phyloP scores from a whole-genome alignment of 2,329 filamentous ascomycete species.

The Ilyonectria sp. region DNA sequence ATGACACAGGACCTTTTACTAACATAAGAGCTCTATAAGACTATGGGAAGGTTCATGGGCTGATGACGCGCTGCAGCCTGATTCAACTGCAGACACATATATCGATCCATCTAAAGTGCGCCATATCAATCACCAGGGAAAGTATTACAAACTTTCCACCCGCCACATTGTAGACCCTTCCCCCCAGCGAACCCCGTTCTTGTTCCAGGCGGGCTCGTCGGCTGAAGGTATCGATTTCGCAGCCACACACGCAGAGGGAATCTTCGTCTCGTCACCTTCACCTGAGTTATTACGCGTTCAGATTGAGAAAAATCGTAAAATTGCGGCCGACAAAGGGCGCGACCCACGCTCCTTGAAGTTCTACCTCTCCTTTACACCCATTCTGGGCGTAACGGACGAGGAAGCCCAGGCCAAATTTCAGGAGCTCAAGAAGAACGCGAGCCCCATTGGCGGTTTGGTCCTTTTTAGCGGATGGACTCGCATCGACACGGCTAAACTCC shows the following conservation, averaged over 20 bases:
- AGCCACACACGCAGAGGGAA: constrained; percentile 29
- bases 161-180: constrained; percentile 12
- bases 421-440: constrained; percentile 5
- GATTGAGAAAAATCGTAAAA: background rate
- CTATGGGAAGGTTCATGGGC: constrained; percentile 31
- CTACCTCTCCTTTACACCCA: background rate
- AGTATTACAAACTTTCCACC: constrained; percentile 58
- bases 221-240: constrained; percentile 28
- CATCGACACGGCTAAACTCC: constrained; percentile 3
- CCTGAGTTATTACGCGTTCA: background rate
- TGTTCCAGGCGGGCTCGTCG: constrained; percentile 25
- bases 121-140: constrained; percentile 72
- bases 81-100: constrained; percentile 64
- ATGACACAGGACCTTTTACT: too few relatives aligned
- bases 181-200: constrained; percentile 23
- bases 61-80: constrained; percentile 33
- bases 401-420: constrained; percentile 20
- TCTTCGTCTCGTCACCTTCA: constrained; percentile 8
- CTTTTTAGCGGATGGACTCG: constrained; percentile 11
- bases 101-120: constrained; percentile 60
- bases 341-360: constrained; percentile 14
- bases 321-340: background rate
- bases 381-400: constrained; percentile 15
- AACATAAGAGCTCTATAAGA: background rate
- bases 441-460: constrained; percentile 4